Conservation (phyloP, 345 rosid species). For the Eucalyptus pumila region DNA sequence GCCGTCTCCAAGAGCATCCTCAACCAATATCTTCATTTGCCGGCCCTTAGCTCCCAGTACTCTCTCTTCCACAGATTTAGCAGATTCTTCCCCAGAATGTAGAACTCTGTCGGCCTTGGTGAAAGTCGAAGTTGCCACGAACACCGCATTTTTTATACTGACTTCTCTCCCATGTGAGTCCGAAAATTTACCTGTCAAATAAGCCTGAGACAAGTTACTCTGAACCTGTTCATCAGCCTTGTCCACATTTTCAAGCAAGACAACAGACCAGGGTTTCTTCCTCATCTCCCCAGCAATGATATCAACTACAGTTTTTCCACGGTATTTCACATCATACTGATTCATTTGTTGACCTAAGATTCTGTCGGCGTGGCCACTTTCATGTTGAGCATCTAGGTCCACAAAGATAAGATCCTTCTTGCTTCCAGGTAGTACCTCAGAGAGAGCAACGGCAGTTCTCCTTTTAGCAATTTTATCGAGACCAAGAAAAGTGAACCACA, state of each 20-base stretch:
- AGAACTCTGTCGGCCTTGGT: not conserved
- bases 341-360: not conserved
- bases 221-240: slow-evolving; percentile 47
- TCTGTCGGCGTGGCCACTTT: not conserved
- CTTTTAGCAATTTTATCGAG: slow-evolving; percentile 37
- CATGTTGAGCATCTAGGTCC: slow-evolving; percentile 30
- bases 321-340: slow-evolving; percentile 13
- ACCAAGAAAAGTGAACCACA: slow-evolving; percentile 63
- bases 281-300: slow-evolving; percentile 43
- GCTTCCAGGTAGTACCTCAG: slow-evolving; percentile 41
- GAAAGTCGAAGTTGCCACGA: slow-evolving; percentile 36
- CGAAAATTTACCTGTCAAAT: slow-evolving; percentile 37
- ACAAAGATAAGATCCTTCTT: slow-evolving; percentile 34
- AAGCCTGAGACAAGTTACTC: slow-evolving; percentile 37
- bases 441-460: slow-evolving; percentile 44
- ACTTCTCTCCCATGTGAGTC: slow-evolving; percentile 67
- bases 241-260: slow-evolving; percentile 67
- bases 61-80: slow-evolving; percentile 32
- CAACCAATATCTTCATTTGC: slow-evolving; percentile 35
- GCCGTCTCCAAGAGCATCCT: not conserved
- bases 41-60: slow-evolving; percentile 29
- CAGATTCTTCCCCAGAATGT: not conserved
- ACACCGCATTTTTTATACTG: slow-evolving; percentile 34
- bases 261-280: slow-evolving; percentile 46
- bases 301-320: slow-evolving; percentile 68